Percentiles rank a stretch among this genome's conserved stretches.
Evolutionary conservation across 176 grass and related monocot genomes (phyloP).

Genomic region (Oryza brachyantha): DNA sequence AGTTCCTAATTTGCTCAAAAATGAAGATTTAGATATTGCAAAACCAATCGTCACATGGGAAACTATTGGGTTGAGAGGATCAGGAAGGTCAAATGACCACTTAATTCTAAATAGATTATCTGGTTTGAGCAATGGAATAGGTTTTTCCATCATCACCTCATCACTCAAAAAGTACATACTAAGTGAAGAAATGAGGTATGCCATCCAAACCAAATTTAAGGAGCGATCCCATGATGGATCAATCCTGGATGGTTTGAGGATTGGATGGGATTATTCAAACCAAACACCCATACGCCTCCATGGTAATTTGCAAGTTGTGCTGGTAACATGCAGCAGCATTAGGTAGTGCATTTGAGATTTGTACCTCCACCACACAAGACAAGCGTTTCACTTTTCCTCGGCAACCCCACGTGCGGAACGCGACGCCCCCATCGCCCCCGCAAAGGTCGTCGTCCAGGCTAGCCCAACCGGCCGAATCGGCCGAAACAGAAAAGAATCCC

Average conservation of each 20-base stretch:
- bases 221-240: too few species aligned
- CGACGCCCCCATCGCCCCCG: background rate
- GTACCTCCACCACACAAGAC: too few species aligned
- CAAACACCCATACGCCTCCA: background rate
- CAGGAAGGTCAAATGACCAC: too few species aligned
- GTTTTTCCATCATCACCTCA: too few species aligned
- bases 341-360: background rate
- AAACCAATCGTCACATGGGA: background rate
- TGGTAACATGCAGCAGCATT: background rate
- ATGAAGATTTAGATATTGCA: background rate
- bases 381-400: background rate
- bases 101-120: too few species aligned
- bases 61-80: background rate
- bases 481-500: background rate
- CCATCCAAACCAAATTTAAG: too few species aligned
- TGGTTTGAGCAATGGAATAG: too few species aligned
- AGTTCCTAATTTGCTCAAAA: background rate
- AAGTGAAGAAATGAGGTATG: too few species aligned
- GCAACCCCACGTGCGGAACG: slow-evolving; percentile 22
- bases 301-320: background rate
- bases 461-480: slow-evolving; percentile 24
- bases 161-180: too few species aligned
- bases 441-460: slow-evolving; percentile 1
- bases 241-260: too few species aligned
- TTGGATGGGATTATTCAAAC: too few species aligned